Conservation (phyloP, 768 basidiomycete genomes). For the Trametes cubensis region DNA sequence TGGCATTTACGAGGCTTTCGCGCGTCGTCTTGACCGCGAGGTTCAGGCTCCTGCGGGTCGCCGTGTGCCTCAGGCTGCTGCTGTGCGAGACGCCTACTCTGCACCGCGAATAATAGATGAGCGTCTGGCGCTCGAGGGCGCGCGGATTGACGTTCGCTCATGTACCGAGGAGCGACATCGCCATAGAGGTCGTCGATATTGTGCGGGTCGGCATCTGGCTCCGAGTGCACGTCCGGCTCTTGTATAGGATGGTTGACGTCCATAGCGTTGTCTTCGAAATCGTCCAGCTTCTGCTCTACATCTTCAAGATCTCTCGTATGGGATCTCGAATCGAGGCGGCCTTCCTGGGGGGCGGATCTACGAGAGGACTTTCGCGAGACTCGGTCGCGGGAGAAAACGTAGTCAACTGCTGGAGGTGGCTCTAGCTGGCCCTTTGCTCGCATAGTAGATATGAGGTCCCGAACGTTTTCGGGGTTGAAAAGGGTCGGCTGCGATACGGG, state of each 20-base stretch:
- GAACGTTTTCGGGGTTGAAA: slow-evolving; percentile 1
- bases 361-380: background rate
- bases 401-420: slow-evolving; percentile 14
- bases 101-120: background rate
- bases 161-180: slow-evolving; percentile 9
- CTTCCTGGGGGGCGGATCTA: background rate
- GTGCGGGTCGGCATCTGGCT: slow-evolving; percentile 4
- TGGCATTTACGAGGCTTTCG: slow-evolving; percentile 1
- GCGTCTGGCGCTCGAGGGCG: background rate
- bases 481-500: background rate
- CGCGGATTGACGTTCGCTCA: background rate
- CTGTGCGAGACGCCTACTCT: background rate
- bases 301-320: slow-evolving; percentile 1
- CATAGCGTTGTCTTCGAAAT: slow-evolving; percentile 3
- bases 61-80: background rate
- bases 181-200: slow-evolving; percentile 23
- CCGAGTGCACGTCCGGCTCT: background rate
- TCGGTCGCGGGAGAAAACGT: background rate
- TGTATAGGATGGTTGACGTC: background rate
- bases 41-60: background rate
- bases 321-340: background rate
- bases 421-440: slow-evolving; percentile 20
- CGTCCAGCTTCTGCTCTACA: slow-evolving; percentile 1
- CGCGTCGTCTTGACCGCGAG: background rate
- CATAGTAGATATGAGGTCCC: slow-evolving; percentile 13